phyloP scores from a whole-genome alignment of 2,329 filamentous ascomycete genomes.

The Penicillium sp. region DNA sequence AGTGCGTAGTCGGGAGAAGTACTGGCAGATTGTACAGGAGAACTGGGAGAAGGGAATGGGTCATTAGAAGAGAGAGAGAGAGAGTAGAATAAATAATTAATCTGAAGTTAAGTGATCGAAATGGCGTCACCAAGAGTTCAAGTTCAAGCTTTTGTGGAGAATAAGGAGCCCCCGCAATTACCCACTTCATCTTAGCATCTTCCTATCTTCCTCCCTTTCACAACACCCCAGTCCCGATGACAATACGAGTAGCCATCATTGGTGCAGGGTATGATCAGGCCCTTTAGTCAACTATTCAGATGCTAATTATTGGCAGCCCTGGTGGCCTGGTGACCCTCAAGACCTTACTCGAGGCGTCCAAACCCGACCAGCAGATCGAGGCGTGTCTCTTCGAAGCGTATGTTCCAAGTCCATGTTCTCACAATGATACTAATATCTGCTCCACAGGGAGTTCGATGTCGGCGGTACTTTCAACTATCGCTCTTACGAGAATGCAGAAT shows the following conservation, averaged over 20 bases:
- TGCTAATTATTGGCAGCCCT: not conserved
- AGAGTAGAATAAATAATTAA: not conserved
- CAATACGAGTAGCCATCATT: constrained; percentile 10
- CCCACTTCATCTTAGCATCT: constrained; percentile 2
- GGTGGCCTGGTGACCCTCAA: constrained; percentile 13
- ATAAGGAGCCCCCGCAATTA: no score
- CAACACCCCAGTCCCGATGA: not conserved
- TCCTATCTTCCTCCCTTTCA: not conserved
- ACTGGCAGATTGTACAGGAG: constrained; percentile 37
- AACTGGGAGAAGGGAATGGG: constrained; percentile 34
- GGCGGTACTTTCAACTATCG: constrained; percentile 16
- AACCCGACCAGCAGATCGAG: constrained; percentile 9
- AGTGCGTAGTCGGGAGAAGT: constrained; percentile 32
- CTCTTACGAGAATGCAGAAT: constrained; percentile 11
- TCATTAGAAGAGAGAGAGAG: constrained; percentile 20
- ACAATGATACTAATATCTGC: not conserved
- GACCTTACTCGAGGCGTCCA: constrained; percentile 11
- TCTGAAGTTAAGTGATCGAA: not conserved
- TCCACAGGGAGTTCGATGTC: constrained; percentile 6
- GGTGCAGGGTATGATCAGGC: constrained; percentile 5
- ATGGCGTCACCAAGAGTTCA: no score
- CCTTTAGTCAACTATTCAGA: not conserved
- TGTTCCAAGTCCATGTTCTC: not conserved
- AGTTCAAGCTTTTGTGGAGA: no score
- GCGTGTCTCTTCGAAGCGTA: constrained; percentile 13